These are phyloP conservation scores for Eragrostis tef DNA, from an alignment of 202 grass and related monocot species.

Conservation along the genomic window DNA sequence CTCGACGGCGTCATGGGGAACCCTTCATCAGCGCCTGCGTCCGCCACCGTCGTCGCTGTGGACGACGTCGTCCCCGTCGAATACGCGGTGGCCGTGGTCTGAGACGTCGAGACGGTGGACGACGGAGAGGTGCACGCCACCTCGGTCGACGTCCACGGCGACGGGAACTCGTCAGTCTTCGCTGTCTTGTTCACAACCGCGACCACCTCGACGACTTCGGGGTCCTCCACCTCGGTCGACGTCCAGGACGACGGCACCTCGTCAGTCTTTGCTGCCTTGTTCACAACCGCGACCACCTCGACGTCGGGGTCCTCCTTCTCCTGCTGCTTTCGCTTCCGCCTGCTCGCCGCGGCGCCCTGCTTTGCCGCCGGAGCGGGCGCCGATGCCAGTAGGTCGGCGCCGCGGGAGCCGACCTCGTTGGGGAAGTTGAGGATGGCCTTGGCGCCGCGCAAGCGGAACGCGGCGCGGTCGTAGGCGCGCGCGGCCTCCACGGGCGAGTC, in stretches of 20 bases:
- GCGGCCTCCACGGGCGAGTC: constrained; percentile 68
- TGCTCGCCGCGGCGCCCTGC: constrained; percentile 7
- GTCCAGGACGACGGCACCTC: constrained; percentile 7
- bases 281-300: constrained; percentile 31
- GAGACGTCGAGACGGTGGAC: neutral
- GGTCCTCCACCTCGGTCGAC: neutral
- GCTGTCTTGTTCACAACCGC: constrained; percentile 38
- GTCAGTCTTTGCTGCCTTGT: constrained; percentile 36
- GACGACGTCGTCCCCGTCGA: too few species aligned
- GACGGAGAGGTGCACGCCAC: neutral
- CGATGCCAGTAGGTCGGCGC: constrained; percentile 17
- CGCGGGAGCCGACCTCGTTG: constrained; percentile 60
- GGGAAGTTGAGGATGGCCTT: constrained; percentile 96
- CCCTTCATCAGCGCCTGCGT: too few species aligned
- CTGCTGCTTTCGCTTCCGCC: constrained; percentile 42
- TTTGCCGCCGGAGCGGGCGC: neutral
- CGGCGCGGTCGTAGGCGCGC: constrained; percentile 75
- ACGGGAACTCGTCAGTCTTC: constrained; percentile 19
- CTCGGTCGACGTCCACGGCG: neutral
- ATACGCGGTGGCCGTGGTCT: constrained; percentile 4
- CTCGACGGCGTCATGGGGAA: too few species aligned
- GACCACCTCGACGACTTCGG: too few species aligned
- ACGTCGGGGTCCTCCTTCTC: constrained; percentile 15
- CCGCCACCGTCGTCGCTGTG: too few species aligned
- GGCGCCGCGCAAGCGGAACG: constrained; percentile 68